Conservation (phyloP, 192 early-diverging fungal species). For the Mortierella alpina region DNA sequence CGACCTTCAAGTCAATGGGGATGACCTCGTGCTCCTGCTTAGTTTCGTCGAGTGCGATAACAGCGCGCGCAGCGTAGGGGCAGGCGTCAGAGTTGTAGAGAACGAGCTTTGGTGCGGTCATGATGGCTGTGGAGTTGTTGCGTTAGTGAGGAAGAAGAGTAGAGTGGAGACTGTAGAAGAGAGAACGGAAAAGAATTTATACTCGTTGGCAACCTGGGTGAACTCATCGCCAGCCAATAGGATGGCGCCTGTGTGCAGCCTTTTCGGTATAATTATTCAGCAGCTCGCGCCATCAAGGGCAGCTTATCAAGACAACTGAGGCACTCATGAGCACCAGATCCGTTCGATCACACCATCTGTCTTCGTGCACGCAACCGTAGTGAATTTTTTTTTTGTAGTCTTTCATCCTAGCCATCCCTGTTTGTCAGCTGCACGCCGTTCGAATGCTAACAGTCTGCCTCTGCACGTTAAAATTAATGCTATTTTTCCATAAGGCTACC, state of each 20-base stretch:
- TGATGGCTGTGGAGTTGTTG: not conserved
- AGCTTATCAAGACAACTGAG: no score
- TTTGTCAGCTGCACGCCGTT: not conserved
- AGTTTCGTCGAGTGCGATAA: constrained; percentile 69
- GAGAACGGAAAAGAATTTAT: not conserved
- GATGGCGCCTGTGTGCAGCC: not conserved
- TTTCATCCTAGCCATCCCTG: no score
- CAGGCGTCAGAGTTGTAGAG: constrained; percentile 70
- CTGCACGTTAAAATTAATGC: no score
- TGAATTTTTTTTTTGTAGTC: no score
- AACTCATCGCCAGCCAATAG: constrained; percentile 11
- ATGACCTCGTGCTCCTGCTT: constrained; percentile 62
- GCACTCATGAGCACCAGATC: not conserved
- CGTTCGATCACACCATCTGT: constrained; percentile 5
- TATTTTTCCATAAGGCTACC: no score
- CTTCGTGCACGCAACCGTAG: not conserved
- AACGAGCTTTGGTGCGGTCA: constrained; percentile 56
- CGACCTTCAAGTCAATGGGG: constrained; percentile 73
- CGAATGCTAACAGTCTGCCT: no score
- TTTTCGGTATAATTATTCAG: constrained; percentile 7
- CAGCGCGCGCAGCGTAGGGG: constrained; percentile 78
- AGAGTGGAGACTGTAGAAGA: not conserved
- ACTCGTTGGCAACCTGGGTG: not conserved
- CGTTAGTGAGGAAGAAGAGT: not conserved
- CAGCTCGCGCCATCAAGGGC: not conserved